Conservation (phyloP, 495 filamentous ascomycete genomes). For the Neurospora sp. region DNA sequence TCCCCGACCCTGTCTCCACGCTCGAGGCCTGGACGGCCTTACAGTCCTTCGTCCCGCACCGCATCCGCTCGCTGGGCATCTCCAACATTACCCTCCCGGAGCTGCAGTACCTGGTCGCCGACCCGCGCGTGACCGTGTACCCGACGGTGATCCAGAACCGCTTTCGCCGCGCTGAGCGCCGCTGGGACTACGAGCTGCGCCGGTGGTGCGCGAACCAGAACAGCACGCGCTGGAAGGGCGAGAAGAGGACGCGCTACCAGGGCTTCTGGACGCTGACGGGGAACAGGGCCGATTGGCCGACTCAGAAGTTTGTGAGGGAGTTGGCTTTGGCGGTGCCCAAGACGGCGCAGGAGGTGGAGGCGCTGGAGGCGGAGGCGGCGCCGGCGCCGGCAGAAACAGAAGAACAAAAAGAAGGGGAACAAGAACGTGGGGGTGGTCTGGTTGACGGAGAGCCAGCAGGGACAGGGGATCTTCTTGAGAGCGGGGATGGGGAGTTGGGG, state of each 20-base stretch:
- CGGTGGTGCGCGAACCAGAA: constrained; percentile 39
- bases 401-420: background rate
- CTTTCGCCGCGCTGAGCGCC: constrained; percentile 49
- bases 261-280: constrained; percentile 73
- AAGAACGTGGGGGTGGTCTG: background rate
- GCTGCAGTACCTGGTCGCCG: constrained; percentile 39
- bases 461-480: background rate
- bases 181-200: constrained; percentile 52
- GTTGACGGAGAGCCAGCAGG: background rate
- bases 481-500: constrained; percentile 15
- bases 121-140: constrained; percentile 22
- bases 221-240: constrained; percentile 12
- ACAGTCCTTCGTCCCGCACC: constrained; percentile 51
- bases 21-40: constrained; percentile 55
- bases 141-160: constrained; percentile 64
- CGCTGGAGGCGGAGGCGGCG: background rate
- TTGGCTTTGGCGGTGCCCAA: constrained; percentile 33
- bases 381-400: background rate
- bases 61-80: constrained; percentile 58
- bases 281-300: constrained; percentile 48
- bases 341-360: background rate
- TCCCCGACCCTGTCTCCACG: constrained; percentile 47
- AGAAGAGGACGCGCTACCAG: constrained; percentile 55
- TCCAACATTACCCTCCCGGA: constrained; percentile 52
- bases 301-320: constrained; percentile 37